phyloP scores from a whole-genome alignment of 495 filamentous ascomycete genomes.

The Rhypophila decipiens region DNA sequence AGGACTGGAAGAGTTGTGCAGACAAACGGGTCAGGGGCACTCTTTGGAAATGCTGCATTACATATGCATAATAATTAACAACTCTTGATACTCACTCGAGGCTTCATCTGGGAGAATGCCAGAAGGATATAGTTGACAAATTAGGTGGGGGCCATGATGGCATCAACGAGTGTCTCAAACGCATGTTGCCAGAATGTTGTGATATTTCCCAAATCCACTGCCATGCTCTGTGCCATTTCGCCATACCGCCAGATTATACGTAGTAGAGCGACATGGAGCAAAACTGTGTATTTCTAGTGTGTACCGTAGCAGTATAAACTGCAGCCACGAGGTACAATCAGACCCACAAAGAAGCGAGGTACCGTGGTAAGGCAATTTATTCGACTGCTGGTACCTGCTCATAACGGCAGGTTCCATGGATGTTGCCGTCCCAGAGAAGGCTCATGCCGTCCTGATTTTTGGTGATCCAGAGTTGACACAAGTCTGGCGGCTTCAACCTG shows the following conservation, averaged over 20 bases:
- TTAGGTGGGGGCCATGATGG: slow-evolving; percentile 12
- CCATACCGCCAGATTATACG: too few relatives aligned
- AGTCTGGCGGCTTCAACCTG: neutral
- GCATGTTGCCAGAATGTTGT: slow-evolving; percentile 29
- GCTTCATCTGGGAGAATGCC: slow-evolving; percentile 1
- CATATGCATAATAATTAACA: too few relatives aligned
- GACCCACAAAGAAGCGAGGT: too few relatives aligned
- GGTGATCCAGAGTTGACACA: neutral
- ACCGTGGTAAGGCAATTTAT: neutral
- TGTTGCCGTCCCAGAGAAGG: neutral
- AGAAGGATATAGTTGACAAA: slow-evolving; percentile 9
- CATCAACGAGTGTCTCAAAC: slow-evolving; percentile 1
- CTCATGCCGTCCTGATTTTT: neutral
- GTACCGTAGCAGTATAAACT: neutral
- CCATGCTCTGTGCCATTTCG: too few relatives aligned
- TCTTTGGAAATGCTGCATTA: too few relatives aligned
- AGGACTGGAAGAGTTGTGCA: too few relatives aligned
- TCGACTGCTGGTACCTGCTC: neutral
- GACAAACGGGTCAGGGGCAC: too few relatives aligned
- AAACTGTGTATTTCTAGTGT: too few relatives aligned
- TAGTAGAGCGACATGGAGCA: too few relatives aligned
- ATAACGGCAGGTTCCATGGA: neutral
- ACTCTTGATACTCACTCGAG: too few relatives aligned
- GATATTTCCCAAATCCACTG: slow-evolving; percentile 17
- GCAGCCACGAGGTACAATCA: neutral